These are phyloP conservation scores for Gnetum montanum DNA, from an alignment of 75 land plant genomes.

Conservation along the genomic window DNA sequence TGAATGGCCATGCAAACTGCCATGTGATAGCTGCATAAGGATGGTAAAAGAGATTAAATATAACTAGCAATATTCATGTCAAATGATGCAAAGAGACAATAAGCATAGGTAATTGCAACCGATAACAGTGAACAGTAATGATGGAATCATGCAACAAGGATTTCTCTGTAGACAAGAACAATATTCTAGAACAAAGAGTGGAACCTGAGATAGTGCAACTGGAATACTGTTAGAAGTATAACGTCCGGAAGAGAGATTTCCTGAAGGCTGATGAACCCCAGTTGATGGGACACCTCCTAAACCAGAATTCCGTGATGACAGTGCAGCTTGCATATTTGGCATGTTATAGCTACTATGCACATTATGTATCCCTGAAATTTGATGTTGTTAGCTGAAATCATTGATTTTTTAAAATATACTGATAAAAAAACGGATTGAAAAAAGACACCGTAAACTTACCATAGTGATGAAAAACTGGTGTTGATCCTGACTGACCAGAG, in stretches of 20 bases:
- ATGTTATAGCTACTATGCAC: constrained; percentile 75
- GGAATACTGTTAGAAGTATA: constrained; percentile 71
- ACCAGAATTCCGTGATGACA: constrained; percentile 67
- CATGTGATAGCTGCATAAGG: constrained; percentile 78
- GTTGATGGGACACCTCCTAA: constrained; percentile 51
- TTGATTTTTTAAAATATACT: no score
- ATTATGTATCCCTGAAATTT: constrained; percentile 43
- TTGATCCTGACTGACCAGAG: constrained; percentile 67
- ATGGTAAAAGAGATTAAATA: background rate
- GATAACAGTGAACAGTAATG: background rate
- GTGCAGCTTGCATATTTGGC: constrained; percentile 54
- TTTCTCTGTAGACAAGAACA: background rate
- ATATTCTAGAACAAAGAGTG: background rate
- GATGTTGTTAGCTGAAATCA: background rate
- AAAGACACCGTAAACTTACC: background rate
- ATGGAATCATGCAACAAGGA: background rate
- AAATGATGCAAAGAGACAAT: background rate
- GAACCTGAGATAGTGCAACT: constrained; percentile 74
- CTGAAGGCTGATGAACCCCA: constrained; percentile 74
- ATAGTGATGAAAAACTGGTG: constrained; percentile 64
- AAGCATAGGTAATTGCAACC: background rate
- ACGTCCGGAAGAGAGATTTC: constrained; percentile 64
- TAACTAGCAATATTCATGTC: background rate
- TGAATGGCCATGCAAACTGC: constrained; percentile 76
- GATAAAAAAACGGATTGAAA: background rate